Evolutionary conservation across 495 filamentous ascomycete species (phyloP).

Genomic region (Margaritispora aquatica): DNA sequence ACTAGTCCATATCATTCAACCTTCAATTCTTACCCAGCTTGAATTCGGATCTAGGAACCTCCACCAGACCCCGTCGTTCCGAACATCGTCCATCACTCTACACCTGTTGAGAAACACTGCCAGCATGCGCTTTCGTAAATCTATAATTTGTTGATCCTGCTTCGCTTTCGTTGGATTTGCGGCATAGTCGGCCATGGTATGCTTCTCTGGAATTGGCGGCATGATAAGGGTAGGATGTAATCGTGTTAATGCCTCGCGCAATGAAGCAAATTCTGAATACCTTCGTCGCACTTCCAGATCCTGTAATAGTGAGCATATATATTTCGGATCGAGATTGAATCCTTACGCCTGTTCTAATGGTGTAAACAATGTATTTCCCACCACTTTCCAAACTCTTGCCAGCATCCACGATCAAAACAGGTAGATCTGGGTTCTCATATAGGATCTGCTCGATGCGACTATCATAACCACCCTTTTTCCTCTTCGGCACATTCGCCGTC

Average conservation of each 20-base stretch:
- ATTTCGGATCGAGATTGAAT: background rate
- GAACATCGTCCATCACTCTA: conserved; percentile 84
- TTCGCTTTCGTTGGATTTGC: conserved; percentile 97
- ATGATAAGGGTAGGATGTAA: conserved; percentile 92
- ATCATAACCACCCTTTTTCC: conserved; percentile 81
- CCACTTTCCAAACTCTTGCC: conserved; percentile 94
- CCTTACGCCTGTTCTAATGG: conserved; percentile 86
- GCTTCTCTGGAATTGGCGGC: conserved; percentile 96
- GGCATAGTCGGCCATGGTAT: conserved; percentile 96
- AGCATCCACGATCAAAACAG: conserved; percentile 85
- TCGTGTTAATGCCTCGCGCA: conserved; percentile 79
- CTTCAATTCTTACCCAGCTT: conserved; percentile 77
- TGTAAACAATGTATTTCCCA: conserved; percentile 87
- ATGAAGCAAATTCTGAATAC: conserved; percentile 95
- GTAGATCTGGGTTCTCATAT: conserved; percentile 86
- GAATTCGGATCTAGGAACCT: conserved; percentile 95
- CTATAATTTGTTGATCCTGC: conserved; percentile 93
- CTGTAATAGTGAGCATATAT: conserved; percentile 36
- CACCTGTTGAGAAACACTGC: conserved; percentile 92
- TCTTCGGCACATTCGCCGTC: conserved; percentile 31
- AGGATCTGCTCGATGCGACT: conserved; percentile 95
- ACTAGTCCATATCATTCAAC: background rate
- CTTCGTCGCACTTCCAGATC: conserved; percentile 90
- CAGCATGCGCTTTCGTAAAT: conserved; percentile 92
- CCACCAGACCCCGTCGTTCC: conserved; percentile 95